These are phyloP conservation scores for Ulota crispa DNA, from an alignment of 225 moss, liverwort and hornwort genomes.

Conservation along the genomic window DNA sequence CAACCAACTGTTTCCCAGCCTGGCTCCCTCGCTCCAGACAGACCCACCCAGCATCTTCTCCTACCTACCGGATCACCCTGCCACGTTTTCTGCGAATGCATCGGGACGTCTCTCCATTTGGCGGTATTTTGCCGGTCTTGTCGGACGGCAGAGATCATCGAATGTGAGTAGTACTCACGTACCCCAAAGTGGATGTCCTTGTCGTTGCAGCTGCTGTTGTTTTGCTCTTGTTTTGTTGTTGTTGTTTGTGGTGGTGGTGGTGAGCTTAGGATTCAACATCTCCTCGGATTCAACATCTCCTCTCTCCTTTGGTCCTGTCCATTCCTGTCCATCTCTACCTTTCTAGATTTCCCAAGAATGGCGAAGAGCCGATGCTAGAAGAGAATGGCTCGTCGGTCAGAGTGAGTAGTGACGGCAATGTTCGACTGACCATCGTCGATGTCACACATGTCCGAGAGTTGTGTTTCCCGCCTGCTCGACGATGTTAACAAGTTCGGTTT, in stretches of 20 bases:
- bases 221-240: neutral
- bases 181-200: neutral
- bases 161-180: neutral
- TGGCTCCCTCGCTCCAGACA: no score
- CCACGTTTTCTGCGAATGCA: neutral
- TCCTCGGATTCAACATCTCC: neutral
- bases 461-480: neutral
- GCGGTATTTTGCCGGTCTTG: neutral
- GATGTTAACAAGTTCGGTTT: neutral
- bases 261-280: neutral
- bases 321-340: neutral
- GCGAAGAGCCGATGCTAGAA: neutral
- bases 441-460: neutral
- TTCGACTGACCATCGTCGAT: no score
- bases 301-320: neutral
- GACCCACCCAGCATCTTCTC: neutral
- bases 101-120: neutral
- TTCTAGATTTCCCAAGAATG: neutral
- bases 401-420: neutral
- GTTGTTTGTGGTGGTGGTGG: neutral
- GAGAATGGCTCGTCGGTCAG: neutral
- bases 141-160: neutral
- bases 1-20: no score
- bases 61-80: neutral
- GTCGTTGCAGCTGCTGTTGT: neutral